phyloP scores from a whole-genome alignment of 768 basidiomycete species.

The Clitopilus passeckerianus region DNA sequence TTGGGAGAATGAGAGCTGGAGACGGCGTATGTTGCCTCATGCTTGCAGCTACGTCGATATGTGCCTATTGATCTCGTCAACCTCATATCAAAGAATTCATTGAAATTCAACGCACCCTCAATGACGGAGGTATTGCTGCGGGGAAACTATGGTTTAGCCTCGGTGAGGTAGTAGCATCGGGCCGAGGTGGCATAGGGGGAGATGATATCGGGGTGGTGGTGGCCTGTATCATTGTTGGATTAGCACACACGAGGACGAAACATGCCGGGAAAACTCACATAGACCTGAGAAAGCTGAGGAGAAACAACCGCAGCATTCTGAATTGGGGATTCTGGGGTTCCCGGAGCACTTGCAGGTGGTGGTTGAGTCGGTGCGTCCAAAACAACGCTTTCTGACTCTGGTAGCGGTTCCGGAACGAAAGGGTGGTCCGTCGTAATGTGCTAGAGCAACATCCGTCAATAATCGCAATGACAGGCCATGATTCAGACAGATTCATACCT shows the following conservation, averaged over 20 bases:
- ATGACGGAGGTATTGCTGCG: not conserved
- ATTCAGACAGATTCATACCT: conserved; percentile 21
- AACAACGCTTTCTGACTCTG: not conserved
- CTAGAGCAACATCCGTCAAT: not conserved
- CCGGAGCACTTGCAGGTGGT: not conserved
- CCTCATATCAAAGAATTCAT: not conserved
- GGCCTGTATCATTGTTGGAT: not conserved
- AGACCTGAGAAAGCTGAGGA: not conserved
- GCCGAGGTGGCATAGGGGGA: not conserved
- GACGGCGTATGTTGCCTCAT: not conserved
- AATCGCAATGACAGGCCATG: not conserved
- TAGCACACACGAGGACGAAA: not conserved
- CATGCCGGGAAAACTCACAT: not conserved
- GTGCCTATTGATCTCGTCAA: not conserved
- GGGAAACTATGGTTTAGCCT: not conserved
- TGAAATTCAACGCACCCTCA: not conserved
- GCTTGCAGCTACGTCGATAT: not conserved
- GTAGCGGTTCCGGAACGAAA: not conserved
- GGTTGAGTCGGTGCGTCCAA: not conserved
- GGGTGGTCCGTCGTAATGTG: not conserved
- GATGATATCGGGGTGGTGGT: not conserved
- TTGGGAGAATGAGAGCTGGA: not conserved
- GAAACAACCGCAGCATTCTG: not conserved
- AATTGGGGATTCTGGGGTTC: not conserved
- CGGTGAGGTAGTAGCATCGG: not conserved